Evolutionary conservation across 805 yeast genomes (phyloP).

Genomic region (Wickerhamiella slavikovae): DNA sequence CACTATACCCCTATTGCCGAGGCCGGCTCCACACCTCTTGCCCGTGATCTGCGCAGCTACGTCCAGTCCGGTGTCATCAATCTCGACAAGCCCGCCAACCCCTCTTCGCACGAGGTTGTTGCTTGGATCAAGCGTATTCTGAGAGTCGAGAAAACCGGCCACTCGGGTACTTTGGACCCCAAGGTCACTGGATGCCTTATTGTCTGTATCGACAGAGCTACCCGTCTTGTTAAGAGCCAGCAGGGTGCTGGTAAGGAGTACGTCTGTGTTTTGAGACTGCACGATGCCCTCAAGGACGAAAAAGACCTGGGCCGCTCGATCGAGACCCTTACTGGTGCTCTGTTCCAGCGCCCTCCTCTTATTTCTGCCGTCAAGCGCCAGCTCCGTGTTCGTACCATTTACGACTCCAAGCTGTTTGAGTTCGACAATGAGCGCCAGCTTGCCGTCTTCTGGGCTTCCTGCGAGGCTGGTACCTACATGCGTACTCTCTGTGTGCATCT

Average conservation of each 20-base stretch:
- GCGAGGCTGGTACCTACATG: constrained; percentile 99
- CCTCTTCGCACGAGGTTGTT: constrained; percentile 97
- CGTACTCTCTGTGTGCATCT: constrained; percentile 96
- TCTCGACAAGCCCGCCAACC: constrained; percentile 94
- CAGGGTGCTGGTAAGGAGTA: constrained; percentile 99
- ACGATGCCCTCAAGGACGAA: constrained; percentile 78
- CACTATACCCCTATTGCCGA: constrained; percentile 96
- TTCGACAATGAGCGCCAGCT: constrained; percentile 92
- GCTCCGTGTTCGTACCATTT: constrained; percentile 92
- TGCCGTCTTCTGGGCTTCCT: constrained; percentile 98
- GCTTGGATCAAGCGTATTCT: constrained; percentile 97
- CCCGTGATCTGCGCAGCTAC: constrained; percentile 80
- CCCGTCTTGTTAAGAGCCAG: constrained; percentile 93
- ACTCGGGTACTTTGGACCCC: constrained; percentile 97
- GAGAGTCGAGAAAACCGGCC: constrained; percentile 95
- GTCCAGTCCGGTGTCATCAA: constrained; percentile 90
- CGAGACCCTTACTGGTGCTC: constrained; percentile 93
- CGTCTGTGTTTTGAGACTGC: constrained; percentile 91
- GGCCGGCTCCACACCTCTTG: constrained; percentile 85
- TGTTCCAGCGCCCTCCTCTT: constrained; percentile 97
- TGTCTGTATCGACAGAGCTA: constrained; percentile 95
- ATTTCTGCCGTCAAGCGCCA: constrained; percentile 98
- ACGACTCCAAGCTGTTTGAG: constrained; percentile 87
- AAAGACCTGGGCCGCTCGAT: constrained; percentile 71
- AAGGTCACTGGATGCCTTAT: constrained; percentile 97